A percentile compares a stretch with the other conserved stretches of the same genome.
Conservation (phyloP, 306 rosid species). For the Cercis canadensis region DNA sequence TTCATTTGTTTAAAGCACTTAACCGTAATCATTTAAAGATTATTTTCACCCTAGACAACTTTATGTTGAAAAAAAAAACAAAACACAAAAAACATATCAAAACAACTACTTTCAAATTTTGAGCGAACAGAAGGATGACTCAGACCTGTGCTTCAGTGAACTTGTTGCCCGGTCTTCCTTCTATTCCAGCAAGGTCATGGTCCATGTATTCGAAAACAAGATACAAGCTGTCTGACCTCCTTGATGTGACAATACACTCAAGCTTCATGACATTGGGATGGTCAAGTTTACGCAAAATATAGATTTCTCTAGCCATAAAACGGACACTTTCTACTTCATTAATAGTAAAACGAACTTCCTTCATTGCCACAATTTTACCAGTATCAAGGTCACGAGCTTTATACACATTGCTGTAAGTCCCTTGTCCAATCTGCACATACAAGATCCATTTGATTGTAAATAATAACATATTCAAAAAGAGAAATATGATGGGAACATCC, state of each 20-base stretch:
- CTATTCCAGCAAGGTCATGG: slow-evolving; percentile 86
- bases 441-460: slow-evolving; percentile 20
- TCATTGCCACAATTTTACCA: slow-evolving; percentile 84
- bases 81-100: too few relatives aligned
- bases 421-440: slow-evolving; percentile 83
- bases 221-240: slow-evolving; percentile 75
- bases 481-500: neutral
- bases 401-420: slow-evolving; percentile 91
- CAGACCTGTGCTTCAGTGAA: slow-evolving; percentile 83
- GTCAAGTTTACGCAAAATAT: slow-evolving; percentile 86
- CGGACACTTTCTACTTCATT: slow-evolving; percentile 89
- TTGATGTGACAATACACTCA: slow-evolving; percentile 84
- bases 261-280: slow-evolving; percentile 97
- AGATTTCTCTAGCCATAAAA: slow-evolving; percentile 95
- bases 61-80: neutral
- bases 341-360: slow-evolving; percentile 87
- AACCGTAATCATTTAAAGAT: too few relatives aligned
- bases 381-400: slow-evolving; percentile 86
- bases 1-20: neutral
- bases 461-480: neutral
- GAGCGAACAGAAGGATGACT: neutral
- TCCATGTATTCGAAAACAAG: slow-evolving; percentile 98
- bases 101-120: neutral
- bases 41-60: neutral
- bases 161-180: slow-evolving; percentile 62